These are phyloP conservation scores for Fusarium mangiferae DNA, from an alignment of 2,329 filamentous ascomycete genomes.

Conservation along the genomic window DNA sequence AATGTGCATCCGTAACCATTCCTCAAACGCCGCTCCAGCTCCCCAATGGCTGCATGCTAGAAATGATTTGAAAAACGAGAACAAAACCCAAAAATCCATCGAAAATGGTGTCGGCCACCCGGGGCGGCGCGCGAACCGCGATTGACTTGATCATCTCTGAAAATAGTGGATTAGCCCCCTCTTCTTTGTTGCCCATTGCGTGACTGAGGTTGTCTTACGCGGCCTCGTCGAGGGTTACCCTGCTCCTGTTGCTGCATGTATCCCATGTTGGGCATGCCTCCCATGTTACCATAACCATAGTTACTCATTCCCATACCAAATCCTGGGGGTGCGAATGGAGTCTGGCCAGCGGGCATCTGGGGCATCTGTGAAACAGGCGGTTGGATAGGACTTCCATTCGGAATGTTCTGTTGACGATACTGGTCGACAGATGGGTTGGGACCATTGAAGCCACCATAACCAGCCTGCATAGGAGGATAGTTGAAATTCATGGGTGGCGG, in stretches of 20 bases:
- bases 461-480: constrained; percentile 66
- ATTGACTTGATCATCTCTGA: constrained; percentile 44
- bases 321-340: constrained; percentile 60
- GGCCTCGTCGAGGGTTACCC: constrained; percentile 66
- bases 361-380: constrained; percentile 57
- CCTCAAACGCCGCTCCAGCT: constrained; percentile 34
- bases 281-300: constrained; percentile 58
- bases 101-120: constrained; percentile 20
- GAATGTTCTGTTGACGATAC: constrained; percentile 63
- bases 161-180: constrained; percentile 38
- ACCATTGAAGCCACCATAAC: constrained; percentile 63
- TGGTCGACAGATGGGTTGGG: constrained; percentile 63
- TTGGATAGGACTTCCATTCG: constrained; percentile 64
- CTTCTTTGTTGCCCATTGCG: constrained; percentile 23
- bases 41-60: constrained; percentile 36
- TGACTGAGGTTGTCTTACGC: constrained; percentile 57
- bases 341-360: constrained; percentile 55
- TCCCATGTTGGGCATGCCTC: constrained; percentile 60
- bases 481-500: constrained; percentile 66
- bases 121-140: constrained; percentile 13
- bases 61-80: constrained; percentile 36
- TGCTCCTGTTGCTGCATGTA: constrained; percentile 66
- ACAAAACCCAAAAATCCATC: constrained; percentile 33
- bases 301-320: constrained; percentile 60
- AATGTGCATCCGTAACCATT: constrained; percentile 30